Evolutionary conservation across 192 early-diverging fungal species (phyloP), one percentile per base, ranked within the genome.

Genomic region (Entophlyctis luteolus): DNA sequence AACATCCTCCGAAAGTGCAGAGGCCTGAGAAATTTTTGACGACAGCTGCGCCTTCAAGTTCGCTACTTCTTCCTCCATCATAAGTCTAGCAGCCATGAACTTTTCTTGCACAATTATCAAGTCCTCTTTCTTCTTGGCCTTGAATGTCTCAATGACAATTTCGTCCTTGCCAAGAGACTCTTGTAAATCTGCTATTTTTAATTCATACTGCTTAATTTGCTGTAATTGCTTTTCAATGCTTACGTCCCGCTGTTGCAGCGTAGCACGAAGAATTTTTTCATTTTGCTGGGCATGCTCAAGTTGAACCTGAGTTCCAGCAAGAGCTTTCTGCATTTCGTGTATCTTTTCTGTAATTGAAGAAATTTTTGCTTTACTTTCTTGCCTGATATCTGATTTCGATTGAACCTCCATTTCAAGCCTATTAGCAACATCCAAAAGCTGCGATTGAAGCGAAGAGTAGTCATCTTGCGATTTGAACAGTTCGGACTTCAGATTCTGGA

Each of bases 41-140:
- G 27, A 46, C 25, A 80, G 57, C 54, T 80, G 76, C 20, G 42
- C 48, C 23, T 70, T 58, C 16, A 83, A 69, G 2, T 46, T 48
- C 16, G 56, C 36, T 25, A 75, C 73, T 36, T 83, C 78, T 6
- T 63, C 39, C 34, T 83, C 81, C 78, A 83, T 80, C 2, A 72
- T 71, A 28, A 49, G 31, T 53, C 80, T 74, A 23, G 81, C 78
- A 6, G 65, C 67, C 23, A 55, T 18, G 56, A 75, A 79, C 54
- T 79, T 79, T n/a, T 83, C 81, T 36, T 83, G 80, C 29, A 83
- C 46, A 12, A 72, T 70, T 5, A 77, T 62, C 22, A 83, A 29
- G 47, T 83, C 81, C 28, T 80, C 81, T 55, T 77, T 74, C 49
- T 79, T 78, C 55, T 73, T 77, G 34, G 28, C 20, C 58, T 78